Percentiles rank a stretch among this genome's conserved stretches.
Evolutionary conservation across 192 early-diverging fungal species (phyloP).

Genomic region (Podila epigama): DNA sequence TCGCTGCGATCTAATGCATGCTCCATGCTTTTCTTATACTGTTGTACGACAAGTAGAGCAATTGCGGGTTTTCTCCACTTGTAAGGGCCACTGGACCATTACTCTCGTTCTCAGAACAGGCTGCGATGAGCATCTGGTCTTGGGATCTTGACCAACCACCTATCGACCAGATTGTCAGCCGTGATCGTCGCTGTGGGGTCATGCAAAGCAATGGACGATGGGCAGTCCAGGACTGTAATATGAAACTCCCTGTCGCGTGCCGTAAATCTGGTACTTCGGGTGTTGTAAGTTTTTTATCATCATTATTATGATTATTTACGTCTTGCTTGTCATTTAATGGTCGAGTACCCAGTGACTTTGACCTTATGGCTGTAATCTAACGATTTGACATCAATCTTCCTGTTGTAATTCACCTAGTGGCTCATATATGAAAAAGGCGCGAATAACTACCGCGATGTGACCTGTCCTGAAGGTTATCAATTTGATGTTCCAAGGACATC

Average conservation of each 20-base stretch:
- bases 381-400: too few species aligned
- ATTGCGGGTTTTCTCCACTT: conserved; percentile 26
- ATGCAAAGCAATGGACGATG: conserved; percentile 47
- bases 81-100: not conserved
- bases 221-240: conserved; percentile 35
- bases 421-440: conserved; percentile 26
- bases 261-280: conserved; percentile 22
- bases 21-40: not conserved
- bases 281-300: conserved; percentile 1
- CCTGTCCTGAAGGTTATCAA: conserved; percentile 24
- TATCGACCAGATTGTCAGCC: conserved; percentile 9
- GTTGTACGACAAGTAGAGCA: conserved; percentile 8
- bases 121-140: conserved; percentile 45
- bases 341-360: too few species aligned
- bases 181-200: conserved; percentile 25
- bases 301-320: not conserved
- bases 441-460: conserved; percentile 32
- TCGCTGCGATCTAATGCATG: too few species aligned
- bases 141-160: conserved; percentile 46
- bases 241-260: conserved; percentile 40
- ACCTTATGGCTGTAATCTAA: too few species aligned
- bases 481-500: conserved; percentile 44
- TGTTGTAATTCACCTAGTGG: conserved; percentile 14
- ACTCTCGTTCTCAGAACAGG: conserved; percentile 25
- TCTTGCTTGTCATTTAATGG: not conserved